A percentile compares a stretch with the other conserved stretches of the same genome.
Evolutionary conservation across 1,139 yeast genomes (phyloP).

Genomic region (Debaryomyces robertsiae): DNA sequence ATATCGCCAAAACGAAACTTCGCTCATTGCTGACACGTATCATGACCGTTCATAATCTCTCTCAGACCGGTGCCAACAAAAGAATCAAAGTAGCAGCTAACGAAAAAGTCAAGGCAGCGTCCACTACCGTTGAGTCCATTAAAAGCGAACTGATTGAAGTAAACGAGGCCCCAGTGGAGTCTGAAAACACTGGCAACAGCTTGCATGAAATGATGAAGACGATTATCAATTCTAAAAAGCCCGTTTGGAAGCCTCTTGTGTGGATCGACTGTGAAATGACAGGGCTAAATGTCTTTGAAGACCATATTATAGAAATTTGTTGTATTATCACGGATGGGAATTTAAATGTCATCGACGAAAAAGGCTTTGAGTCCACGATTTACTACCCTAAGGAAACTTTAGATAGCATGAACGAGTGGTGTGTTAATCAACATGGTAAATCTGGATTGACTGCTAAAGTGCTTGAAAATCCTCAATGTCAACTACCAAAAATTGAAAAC

Average conservation of each 20-base stretch:
- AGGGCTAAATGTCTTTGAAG: slow-evolving; percentile 76
- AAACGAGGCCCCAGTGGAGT: not conserved
- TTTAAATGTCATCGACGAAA: slow-evolving; percentile 63
- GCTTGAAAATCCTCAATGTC: slow-evolving; percentile 52
- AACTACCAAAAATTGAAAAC: slow-evolving; percentile 59
- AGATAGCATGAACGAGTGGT: slow-evolving; percentile 85
- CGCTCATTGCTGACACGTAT: slow-evolving; percentile 2
- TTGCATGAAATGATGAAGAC: slow-evolving; percentile 11
- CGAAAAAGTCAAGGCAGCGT: not conserved
- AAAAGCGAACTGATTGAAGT: not conserved
- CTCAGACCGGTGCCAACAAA: slow-evolving; percentile 5
- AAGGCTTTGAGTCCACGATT: slow-evolving; percentile 80
- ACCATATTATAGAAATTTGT: slow-evolving; percentile 84
- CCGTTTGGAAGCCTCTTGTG: slow-evolving; percentile 49
- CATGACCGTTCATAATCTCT: slow-evolving; percentile 3
- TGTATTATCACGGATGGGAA: slow-evolving; percentile 86
- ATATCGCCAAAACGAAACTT: not conserved
- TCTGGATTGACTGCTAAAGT: slow-evolving; percentile 81
- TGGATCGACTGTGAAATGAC: slow-evolving; percentile 94
- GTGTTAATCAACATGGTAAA: slow-evolving; percentile 72
- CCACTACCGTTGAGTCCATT: not conserved
- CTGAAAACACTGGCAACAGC: not conserved
- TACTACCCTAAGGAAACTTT: slow-evolving; percentile 67
- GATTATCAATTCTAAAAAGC: slow-evolving; percentile 10
- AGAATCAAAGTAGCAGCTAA: slow-evolving; percentile 4